Base-by-base conservation (phyloP, 768 basidiomycete species). In the Leucogyrophana mollusca region DNA sequence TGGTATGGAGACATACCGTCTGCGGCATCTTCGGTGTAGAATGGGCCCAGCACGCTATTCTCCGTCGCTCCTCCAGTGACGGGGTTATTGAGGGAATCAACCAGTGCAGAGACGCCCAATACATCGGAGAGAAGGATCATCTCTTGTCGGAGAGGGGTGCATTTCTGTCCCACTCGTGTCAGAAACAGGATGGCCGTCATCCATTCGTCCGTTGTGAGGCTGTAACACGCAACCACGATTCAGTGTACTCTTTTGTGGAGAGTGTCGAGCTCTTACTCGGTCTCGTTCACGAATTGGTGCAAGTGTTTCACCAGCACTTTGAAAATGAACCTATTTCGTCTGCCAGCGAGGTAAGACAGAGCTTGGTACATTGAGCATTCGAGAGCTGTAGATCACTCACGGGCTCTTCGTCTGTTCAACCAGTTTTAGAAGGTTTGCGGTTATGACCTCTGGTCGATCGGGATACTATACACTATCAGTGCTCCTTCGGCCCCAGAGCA, bases 101-200 rank as follows among this genome's bases (percentile, higher is more conserved):
- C 83, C 43, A 94, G 74, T 1, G 85, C 73, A 0, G 89, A 91
- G 3, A 88, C 78, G 4, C 92, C 91, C 1, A 93, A 69, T 0
- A 79, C 74, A 57, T 93, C 91, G 1, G 88, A 90, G n/a, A 94
- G 74, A 6, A 94, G 78, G 56, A 94, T 90, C 62, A 87, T 87
- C 59, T 94, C 90, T 70, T 80, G 80, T 24, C 81, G 79, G 42
- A 88, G 62, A 25, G 81, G 76, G 0, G 84, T 81, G 62, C 82
- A 90, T 49, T 67, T 88, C 64, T 94, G 73, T 6, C 91, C 91
- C 0, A 76, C 78, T 7, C 72, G 70, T 0, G 90, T 94, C 48
- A 94, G 68, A 66, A 94, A 94, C 47, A 86, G 62, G 55, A 94
- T 83, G 2, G 87, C 73, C 14, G 74, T 63, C 85, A 84, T 84